phyloP scores from a whole-genome alignment of 2,329 filamentous ascomycete genomes.

The Pleoardoris graminearum region DNA sequence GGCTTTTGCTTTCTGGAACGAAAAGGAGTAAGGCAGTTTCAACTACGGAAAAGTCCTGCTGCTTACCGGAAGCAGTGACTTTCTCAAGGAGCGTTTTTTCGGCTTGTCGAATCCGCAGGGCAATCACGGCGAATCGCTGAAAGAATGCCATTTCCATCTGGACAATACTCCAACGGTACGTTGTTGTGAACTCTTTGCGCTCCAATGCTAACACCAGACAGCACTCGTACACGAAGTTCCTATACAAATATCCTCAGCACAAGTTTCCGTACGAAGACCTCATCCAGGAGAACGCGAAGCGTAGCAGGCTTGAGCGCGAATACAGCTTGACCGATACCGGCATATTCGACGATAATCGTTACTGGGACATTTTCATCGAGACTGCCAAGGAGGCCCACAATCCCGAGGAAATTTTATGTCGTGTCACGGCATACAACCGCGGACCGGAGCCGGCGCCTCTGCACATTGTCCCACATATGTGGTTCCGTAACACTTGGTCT shows the following conservation, averaged over 20 bases:
- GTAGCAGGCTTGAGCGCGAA: slow-evolving; percentile 76
- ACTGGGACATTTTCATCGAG: slow-evolving; percentile 98
- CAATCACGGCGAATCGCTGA: slow-evolving; percentile 96
- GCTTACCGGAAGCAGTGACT: slow-evolving; percentile 66
- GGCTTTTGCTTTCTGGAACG: slow-evolving; percentile 97
- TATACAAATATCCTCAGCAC: slow-evolving; percentile 95
- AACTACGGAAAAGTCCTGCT: neutral
- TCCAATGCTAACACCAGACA: slow-evolving; percentile 48
- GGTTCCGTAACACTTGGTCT: slow-evolving; percentile 97
- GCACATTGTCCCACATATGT: slow-evolving; percentile 92
- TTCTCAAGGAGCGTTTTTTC: slow-evolving; percentile 92
- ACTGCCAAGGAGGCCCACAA: slow-evolving; percentile 93
- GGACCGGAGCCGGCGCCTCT: slow-evolving; percentile 87
- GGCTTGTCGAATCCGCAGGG: slow-evolving; percentile 95
- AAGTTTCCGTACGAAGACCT: slow-evolving; percentile 92
- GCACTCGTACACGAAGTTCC: slow-evolving; percentile 98
- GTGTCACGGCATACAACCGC: slow-evolving; percentile 94
- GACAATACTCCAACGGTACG: slow-evolving; percentile 82
- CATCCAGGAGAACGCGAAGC: slow-evolving; percentile 77
- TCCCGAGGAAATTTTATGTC: slow-evolving; percentile 87
- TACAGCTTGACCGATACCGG: slow-evolving; percentile 92
- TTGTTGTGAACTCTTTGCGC: slow-evolving; percentile 34
- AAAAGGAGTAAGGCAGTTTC: slow-evolving; percentile 72
- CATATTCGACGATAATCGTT: slow-evolving; percentile 82
- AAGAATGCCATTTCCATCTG: slow-evolving; percentile 93